Base-by-base conservation (phyloP, 208 protist species). In the Trypanosoma platydactyli region DNA sequence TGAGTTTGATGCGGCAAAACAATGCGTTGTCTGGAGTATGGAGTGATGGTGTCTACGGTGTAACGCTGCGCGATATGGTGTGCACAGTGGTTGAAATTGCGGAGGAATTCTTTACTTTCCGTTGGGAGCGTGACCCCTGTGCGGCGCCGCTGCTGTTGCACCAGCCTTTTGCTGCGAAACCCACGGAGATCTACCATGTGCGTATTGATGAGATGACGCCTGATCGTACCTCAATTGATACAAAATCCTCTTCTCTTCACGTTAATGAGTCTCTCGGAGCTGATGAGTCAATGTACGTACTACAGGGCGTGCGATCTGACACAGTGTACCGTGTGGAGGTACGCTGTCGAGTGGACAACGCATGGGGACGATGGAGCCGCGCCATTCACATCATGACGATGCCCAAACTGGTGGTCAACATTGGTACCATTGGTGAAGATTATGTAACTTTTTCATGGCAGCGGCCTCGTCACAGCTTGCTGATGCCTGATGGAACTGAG, bases 341-440 rank as follows among this genome's bases (percentile, higher is more conserved):
- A 38, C 88, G 92, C 11, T 88, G 78, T 62, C 89, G 88, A 71
- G 81, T 90, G 13, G 83, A 92, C 60, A 83, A 86, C 66, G 73
- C 80, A 33, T 95, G 92, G 90, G 88, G 91, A n/a, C 83, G 71
- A 38, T 97, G 92, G 90, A 94, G 85, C 61, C 59, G 68, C 42
- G 73, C 75, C 16, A 64, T 91, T 29, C 87, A 90, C 76, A 59
- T 94, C 5, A 75, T 94, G 58, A 97, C 92, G 40, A 64, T 92
- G 33, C 82, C 88, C 12, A 85, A 88, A 67, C 76, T 97, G 52
- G 70, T 87, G 55, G 61, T 95, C 7, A 61, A 65, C 46, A 71
- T 92, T 25, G 71, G 16, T 35, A 66, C 66, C 50, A 94, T 97
- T 63, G 84, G 86, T 66, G 92, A 97, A 60, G 87, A 92, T 70